Percentiles rank a stretch among this genome's conserved stretches.
These are phyloP conservation scores for Berkeleyomyces basicola DNA, from an alignment of 2,329 filamentous ascomycete genomes.

Conservation along the genomic window DNA sequence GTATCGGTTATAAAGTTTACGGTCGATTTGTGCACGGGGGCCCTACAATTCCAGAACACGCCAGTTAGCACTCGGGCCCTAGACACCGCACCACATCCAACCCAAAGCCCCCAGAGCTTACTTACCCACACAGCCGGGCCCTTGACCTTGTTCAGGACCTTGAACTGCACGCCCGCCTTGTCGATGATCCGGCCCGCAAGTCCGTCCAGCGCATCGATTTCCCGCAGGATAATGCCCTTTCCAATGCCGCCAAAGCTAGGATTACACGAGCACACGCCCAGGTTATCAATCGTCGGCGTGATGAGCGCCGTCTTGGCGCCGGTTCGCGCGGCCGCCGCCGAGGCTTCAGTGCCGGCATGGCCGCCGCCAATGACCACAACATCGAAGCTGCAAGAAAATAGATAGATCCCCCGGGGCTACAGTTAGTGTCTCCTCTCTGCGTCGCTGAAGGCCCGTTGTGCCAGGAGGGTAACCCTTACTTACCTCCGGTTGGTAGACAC, in stretches of 20 bases:
- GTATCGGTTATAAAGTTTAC: conserved; percentile 70
- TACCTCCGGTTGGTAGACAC: neutral
- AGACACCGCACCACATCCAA: neutral
- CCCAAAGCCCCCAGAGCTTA: neutral
- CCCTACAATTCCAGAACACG: conserved; percentile 30
- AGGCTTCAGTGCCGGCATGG: conserved; percentile 89
- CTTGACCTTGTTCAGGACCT: conserved; percentile 72
- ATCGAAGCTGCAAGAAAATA: conserved; percentile 41
- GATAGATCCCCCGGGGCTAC: neutral
- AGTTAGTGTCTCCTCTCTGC: neutral
- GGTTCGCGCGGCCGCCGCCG: conserved; percentile 71
- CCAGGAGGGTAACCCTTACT: neutral
- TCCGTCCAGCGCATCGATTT: conserved; percentile 89
- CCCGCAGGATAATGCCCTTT: conserved; percentile 88
- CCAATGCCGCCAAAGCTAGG: conserved; percentile 97
- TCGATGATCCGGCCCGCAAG: conserved; percentile 79
- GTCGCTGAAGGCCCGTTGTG: neutral
- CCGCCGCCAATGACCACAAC: conserved; percentile 92
- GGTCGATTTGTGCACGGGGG: conserved; percentile 88
- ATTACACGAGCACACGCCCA: conserved; percentile 92
- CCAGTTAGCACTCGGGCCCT: neutral
- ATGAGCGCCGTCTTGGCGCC: conserved; percentile 81
- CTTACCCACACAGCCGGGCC: conserved; percentile 80
- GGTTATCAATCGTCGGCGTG: conserved; percentile 73
- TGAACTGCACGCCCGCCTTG: conserved; percentile 88